phyloP scores from a whole-genome alignment of 2,329 filamentous ascomycete genomes.

The Penicillium sp. region DNA sequence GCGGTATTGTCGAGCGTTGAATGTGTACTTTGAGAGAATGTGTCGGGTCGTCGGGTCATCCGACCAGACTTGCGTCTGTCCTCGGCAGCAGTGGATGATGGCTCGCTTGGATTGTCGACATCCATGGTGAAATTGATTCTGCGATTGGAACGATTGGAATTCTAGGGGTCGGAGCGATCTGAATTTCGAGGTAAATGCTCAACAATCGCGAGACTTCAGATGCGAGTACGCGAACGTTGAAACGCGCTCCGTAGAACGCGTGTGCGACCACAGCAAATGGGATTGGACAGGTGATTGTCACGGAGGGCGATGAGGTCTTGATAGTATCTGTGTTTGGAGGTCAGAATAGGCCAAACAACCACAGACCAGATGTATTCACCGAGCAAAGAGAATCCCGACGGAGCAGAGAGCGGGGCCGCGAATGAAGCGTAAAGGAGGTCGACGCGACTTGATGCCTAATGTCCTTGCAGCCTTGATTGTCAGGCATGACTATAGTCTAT shows the following conservation, averaged over 20 bases:
- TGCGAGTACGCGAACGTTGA: constrained; percentile 9
- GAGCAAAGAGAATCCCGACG: constrained; percentile 5
- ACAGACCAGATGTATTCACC: not conserved
- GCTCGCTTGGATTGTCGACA: constrained; percentile 16
- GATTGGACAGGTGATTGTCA: constrained; percentile 1
- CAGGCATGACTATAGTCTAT: too few relatives aligned
- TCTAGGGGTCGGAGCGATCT: constrained; percentile 3
- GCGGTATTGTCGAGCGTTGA: constrained; percentile 24
- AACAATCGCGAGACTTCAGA: constrained; percentile 1
- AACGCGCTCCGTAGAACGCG: constrained; percentile 24
- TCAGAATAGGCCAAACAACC: not conserved
- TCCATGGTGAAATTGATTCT: constrained; percentile 15
- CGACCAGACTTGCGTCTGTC: constrained; percentile 44
- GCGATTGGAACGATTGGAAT: not conserved
- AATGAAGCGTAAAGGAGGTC: constrained; percentile 15
- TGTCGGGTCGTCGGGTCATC: constrained; percentile 38
- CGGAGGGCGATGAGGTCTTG: not conserved
- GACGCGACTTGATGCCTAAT: constrained; percentile 14
- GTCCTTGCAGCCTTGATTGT: constrained; percentile 7
- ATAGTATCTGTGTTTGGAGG: not conserved
- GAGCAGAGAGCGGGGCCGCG: constrained; percentile 13
- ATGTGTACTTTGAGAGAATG: constrained; percentile 37
- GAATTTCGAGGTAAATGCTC: too few relatives aligned
- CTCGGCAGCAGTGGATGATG: constrained; percentile 22
- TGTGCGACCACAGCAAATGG: constrained; percentile 16